Evolutionary conservation across 306 rosid species (phyloP), one percentile per base, ranked within the genome.

Genomic region (Luffa acutangula): DNA sequence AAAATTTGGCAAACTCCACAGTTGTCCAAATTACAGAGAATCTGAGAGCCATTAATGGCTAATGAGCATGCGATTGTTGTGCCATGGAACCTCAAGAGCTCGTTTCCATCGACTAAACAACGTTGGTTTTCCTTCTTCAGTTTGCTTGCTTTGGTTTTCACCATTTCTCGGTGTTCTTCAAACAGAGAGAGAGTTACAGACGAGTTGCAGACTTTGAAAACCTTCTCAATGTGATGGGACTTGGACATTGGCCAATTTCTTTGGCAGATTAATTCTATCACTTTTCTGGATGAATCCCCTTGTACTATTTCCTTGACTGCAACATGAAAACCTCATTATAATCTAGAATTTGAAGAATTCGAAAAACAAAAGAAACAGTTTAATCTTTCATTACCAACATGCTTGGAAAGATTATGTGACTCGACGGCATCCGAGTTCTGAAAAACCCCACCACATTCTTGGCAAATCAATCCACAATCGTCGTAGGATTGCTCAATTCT

Each of bases 81-180:
- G 81, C 91, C 89, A 66, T 90, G 86, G 81, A 90, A 92, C 86
- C 89, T 87, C 54, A 92, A 75, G 57, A 89, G 88, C 77, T 92
- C 94, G 64, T 92, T 88, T 41, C 97, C 97, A 80, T 92, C 91
- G 8, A 78, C 94, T 13, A 87, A 49, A 59, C 97, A 92, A 77
- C 91, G 94, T 0, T 90, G 87, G 48, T 85, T 86, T 58, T 82
- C 83, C 62, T 78, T 82, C 8, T 76, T 72, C 18, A 72, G 77
- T 57, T 72, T 86, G 2, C 86, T 85, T 33, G 89, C 89, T 41
- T 86, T 75, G 14, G 5, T 78, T 86, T 90, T 92, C 34, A 87
- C 85, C 71, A 12, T 81, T 69, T 88, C 89, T 84, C 97, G 85
- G 5, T 85, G 80, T 25, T 89, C 89, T 67, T 92, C 97, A 62